Base-by-base conservation (phyloP, 768 basidiomycete genomes). In the Podaxis sp. region DNA sequence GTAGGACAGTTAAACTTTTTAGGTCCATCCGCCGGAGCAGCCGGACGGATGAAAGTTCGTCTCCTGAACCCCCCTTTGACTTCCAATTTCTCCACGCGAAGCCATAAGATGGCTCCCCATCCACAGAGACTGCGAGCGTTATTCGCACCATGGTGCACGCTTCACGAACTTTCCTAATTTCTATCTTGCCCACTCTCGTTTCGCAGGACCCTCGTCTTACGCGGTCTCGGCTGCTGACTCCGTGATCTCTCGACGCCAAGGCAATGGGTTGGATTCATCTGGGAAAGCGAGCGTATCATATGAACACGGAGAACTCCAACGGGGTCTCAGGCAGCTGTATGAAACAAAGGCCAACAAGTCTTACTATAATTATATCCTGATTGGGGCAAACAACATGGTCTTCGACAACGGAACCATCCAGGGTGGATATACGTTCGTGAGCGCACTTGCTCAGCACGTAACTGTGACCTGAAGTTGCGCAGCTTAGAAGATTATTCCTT, bases 201-300 rank as follows among this genome's bases (percentile, higher is more conserved):
- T 28, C n/a, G 73, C 74, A 5, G 66, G 72, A 2, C 75, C 75
- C 18, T 40, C 59, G 10, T 79, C 79, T 9, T 77, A 79, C 51
- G 77, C 78, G 10, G 67, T 72, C 3, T 81, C 77, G 77, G 76
- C 77, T n/a, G 79, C 77, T 6, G 76, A 79, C 59, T 80, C 78
- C 5, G 76, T 72, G 2, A 80, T 80, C 50, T 65, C 69, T 47
- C 72, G 79, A 6, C 70, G 71, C 0, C 79, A 81, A 67, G 79
- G 79, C 2, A 76, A 79, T 64, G 77, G 78, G 2, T 66, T 77
- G 9, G 68, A 67, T 18, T 61, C 73, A 0, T 65, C 62, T 28
- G 76, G 76, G 36, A 68, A 61, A 3, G 67, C 78, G 0, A 55
- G 63, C 6, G 76, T 78, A 32, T 73, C 72, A 0, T 81, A 79